A percentile compares a stretch with the other conserved stretches of the same genome.
Conservation (phyloP, 176 grass and related monocot species). For the Phoenix dactylifera region DNA sequence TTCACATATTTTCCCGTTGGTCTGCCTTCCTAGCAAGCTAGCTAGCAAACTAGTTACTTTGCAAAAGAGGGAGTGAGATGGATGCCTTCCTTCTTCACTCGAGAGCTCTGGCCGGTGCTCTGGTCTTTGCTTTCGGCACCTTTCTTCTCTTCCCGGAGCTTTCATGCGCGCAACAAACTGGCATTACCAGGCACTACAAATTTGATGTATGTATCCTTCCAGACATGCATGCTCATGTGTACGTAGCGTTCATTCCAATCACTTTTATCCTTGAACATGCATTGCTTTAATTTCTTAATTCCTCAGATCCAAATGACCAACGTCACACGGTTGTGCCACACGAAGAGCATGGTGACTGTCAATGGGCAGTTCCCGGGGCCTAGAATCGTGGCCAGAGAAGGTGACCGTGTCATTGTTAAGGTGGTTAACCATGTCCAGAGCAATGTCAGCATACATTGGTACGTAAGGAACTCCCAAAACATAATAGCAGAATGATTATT, state of each 20-base stretch:
- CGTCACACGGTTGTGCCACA: slow-evolving; percentile 9
- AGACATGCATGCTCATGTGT: no score
- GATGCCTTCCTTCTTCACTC: no score
- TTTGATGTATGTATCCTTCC: background rate
- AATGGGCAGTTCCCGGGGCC: slow-evolving; percentile 17
- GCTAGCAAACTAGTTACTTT: no score
- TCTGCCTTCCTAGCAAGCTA: no score
- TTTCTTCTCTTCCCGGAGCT: background rate
- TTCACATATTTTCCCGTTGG: no score
- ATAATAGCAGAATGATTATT: no score
- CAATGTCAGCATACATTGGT: slow-evolving; percentile 14
- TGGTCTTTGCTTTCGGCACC: background rate
- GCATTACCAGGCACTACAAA: slow-evolving; percentile 11
- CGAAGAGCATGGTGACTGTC: slow-evolving; percentile 18
- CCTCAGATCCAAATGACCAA: background rate
- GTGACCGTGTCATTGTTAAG: slow-evolving; percentile 4
- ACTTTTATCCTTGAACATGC: no score
- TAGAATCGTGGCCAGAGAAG: slow-evolving; percentile 7
- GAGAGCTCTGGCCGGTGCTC: no score
- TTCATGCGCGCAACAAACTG: background rate
- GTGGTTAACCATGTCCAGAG: slow-evolving; percentile 4
- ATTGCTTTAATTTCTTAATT: no score
- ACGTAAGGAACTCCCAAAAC: background rate
- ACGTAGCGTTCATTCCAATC: no score
- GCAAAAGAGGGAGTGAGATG: no score